Conservation (phyloP, 805 yeast genomes). For the Candida loeiensis region DNA sequence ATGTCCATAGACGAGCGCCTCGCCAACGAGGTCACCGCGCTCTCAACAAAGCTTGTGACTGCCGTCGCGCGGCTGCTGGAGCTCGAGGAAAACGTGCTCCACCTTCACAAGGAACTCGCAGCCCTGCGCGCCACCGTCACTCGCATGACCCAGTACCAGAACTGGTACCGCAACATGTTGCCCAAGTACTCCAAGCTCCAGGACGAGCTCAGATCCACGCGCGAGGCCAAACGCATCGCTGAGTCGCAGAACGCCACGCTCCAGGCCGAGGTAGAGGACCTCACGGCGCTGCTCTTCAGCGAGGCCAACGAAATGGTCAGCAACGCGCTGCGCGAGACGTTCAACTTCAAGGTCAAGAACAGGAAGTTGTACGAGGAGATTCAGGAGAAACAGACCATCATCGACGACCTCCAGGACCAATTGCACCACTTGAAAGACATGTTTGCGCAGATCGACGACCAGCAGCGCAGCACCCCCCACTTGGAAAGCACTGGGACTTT, state of each 20-base stretch:
- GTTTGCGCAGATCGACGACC: constrained; percentile 52
- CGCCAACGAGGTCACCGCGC: constrained; percentile 51
- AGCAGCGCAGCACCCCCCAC: constrained; percentile 17
- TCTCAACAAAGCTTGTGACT: constrained; percentile 59
- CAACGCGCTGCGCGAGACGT: constrained; percentile 66
- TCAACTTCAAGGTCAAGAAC: constrained; percentile 58
- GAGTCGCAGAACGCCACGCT: constrained; percentile 58
- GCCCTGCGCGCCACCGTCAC: constrained; percentile 22
- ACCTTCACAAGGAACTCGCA: constrained; percentile 35
- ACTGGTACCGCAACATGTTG: constrained; percentile 25
- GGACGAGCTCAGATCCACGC: constrained; percentile 20
- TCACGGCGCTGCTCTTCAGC: constrained; percentile 70
- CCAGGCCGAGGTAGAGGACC: constrained; percentile 73
- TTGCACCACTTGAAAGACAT: constrained; percentile 59
- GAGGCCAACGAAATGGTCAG: constrained; percentile 87
- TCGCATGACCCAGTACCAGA: constrained; percentile 18
- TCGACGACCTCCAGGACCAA: constrained; percentile 65
- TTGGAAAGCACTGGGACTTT: constrained; percentile 1
- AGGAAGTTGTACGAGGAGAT: constrained; percentile 49
- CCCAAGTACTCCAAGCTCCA: constrained; percentile 30
- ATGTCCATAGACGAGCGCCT: constrained; percentile 35
- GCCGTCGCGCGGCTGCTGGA: constrained; percentile 56
- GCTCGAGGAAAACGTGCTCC: constrained; percentile 47
- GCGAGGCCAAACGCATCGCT: constrained; percentile 42
- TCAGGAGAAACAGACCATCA: constrained; percentile 64